phyloP scores from a whole-genome alignment of 2,329 filamentous ascomycete genomes.

The Trichoderma arundinaceum region DNA sequence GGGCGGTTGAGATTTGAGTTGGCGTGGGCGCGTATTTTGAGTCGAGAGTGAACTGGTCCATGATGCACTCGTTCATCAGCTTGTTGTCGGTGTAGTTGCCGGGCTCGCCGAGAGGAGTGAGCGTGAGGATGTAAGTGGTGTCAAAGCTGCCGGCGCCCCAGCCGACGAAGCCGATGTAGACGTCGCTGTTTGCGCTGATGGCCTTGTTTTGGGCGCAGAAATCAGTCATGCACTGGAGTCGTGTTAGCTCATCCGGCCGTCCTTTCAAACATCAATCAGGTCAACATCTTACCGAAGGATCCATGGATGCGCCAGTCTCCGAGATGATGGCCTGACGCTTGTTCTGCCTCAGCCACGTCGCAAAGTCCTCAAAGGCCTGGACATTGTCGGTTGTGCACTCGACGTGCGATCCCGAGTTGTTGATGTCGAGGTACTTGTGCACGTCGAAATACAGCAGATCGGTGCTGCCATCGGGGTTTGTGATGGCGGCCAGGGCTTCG shows the following conservation, averaged over 20 bases:
- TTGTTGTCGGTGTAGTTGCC: constrained; percentile 46
- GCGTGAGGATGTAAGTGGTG: constrained; percentile 49
- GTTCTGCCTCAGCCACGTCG: constrained; percentile 53
- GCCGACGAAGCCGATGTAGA: constrained; percentile 53
- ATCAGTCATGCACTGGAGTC: constrained; percentile 46
- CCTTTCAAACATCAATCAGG: background rate
- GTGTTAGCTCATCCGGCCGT: constrained; percentile 26
- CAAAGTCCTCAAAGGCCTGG: constrained; percentile 54
- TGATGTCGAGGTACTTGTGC: constrained; percentile 65
- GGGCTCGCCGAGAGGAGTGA: constrained; percentile 46
- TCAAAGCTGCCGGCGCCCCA: constrained; percentile 55
- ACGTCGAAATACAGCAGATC: constrained; percentile 63
- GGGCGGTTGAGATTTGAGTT: constrained; percentile 14
- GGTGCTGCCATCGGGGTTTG: constrained; percentile 63
- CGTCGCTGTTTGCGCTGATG: constrained; percentile 54
- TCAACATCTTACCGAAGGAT: constrained; percentile 44
- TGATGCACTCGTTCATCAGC: constrained; percentile 51
- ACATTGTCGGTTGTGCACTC: constrained; percentile 61
- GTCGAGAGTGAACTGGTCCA: constrained; percentile 44
- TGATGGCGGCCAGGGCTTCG: constrained; percentile 57
- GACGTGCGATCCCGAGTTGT: constrained; percentile 59
- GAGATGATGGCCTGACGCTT: constrained; percentile 57
- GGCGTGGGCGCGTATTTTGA: constrained; percentile 18
- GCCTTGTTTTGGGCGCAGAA: constrained; percentile 56
- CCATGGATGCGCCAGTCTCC: constrained; percentile 58